Evolutionary conservation across 164 flowering plant species (phyloP).

Genomic region (Umbilicus rupestris): DNA sequence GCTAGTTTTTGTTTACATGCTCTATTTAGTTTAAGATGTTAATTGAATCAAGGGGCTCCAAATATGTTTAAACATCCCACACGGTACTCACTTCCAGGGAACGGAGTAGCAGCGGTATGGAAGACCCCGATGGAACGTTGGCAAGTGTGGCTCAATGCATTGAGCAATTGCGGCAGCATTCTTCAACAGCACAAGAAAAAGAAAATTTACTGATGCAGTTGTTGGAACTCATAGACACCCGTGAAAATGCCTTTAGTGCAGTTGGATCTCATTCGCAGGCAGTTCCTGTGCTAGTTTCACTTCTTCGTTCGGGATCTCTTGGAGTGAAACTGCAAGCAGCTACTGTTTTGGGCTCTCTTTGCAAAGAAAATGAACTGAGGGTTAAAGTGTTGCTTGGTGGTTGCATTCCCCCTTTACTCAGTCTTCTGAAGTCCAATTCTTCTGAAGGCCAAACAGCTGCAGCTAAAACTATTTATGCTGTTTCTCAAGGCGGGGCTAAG

Average conservation of each 20-base stretch:
- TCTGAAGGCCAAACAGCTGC: conserved; percentile 82
- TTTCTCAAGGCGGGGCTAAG: conserved; percentile 82
- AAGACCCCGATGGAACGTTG: conserved; percentile 94
- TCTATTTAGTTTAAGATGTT: neutral
- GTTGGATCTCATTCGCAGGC: conserved; percentile 99
- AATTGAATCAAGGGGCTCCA: conserved; percentile 9
- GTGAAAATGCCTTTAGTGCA: conserved; percentile 89
- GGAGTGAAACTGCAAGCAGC: conserved; percentile 88
- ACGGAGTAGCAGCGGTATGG: conserved; percentile 57
- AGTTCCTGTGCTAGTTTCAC: conserved; percentile 91
- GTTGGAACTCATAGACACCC: conserved; percentile 70
- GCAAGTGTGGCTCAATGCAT: conserved; percentile 98
- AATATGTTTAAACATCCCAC: neutral
- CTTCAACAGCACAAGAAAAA: conserved; percentile 77
- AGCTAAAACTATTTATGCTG: conserved; percentile 83
- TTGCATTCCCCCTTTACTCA: conserved; percentile 94
- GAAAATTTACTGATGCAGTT: conserved; percentile 69
- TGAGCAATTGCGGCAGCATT: conserved; percentile 76
- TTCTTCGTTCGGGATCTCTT: conserved; percentile 80
- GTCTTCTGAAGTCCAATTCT: conserved; percentile 79
- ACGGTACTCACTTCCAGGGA: conserved; percentile 41
- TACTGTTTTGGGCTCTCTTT: conserved; percentile 78
- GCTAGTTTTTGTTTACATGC: neutral
- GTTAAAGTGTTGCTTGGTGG: conserved; percentile 97
- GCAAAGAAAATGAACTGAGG: conserved; percentile 87